Evolutionary conservation across 768 basidiomycete genomes (phyloP).

Genomic region (Lentinus brumalis): DNA sequence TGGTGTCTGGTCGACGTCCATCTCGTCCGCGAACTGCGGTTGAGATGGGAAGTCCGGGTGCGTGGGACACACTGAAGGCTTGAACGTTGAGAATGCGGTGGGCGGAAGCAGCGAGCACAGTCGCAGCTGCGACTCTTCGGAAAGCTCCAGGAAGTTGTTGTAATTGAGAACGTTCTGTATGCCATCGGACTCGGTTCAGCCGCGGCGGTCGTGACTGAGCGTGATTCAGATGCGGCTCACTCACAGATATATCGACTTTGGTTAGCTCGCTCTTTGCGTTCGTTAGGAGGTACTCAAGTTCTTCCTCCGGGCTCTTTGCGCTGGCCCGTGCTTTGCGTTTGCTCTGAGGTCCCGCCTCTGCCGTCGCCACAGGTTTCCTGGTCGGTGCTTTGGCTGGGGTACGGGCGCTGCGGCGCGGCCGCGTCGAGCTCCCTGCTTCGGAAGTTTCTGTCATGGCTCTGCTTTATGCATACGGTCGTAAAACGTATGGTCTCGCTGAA

Average conservation of each 20-base stretch:
- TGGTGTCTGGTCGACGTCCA: slow-evolving; percentile 17
- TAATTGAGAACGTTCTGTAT: slow-evolving; percentile 26
- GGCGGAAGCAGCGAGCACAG: slow-evolving; percentile 32
- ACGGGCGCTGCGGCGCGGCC: slow-evolving; percentile 15
- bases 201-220: background rate
- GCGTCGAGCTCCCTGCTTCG: background rate
- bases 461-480: too few relatives aligned
- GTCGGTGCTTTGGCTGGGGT: slow-evolving; percentile 15
- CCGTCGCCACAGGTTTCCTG: background rate
- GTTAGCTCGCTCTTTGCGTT: slow-evolving; percentile 52
- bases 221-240: background rate
- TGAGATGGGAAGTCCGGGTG: slow-evolving; percentile 25
- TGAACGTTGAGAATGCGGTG: slow-evolving; percentile 29
- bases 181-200: too few relatives aligned
- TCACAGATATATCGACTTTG: slow-evolving; percentile 50
- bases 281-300: slow-evolving; percentile 44
- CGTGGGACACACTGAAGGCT: slow-evolving; percentile 20
- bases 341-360: background rate
- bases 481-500: too few relatives aligned
- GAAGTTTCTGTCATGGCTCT: too few relatives aligned
- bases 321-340: slow-evolving; percentile 18
- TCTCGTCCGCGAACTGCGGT: background rate
- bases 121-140: slow-evolving; percentile 25
- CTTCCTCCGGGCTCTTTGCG: slow-evolving; percentile 33
- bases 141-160: slow-evolving; percentile 28